These are phyloP conservation scores for Mikania micrantha DNA, from an alignment of 129 eudicot genomes.

Conservation along the genomic window DNA sequence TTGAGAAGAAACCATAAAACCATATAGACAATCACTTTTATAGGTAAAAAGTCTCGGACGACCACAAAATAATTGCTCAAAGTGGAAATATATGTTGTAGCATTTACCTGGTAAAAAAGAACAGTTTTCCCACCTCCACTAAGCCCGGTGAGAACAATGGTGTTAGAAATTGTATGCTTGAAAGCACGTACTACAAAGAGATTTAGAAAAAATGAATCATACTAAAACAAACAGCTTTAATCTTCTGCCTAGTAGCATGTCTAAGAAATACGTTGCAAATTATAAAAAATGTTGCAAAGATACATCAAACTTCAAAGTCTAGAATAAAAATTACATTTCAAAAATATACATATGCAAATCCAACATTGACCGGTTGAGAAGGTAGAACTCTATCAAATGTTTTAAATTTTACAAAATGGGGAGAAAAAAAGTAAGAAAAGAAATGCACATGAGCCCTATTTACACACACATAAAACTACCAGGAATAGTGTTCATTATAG, in stretches of 20 bases:
- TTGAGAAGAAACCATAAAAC: neutral
- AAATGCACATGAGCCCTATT: neutral
- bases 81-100: neutral
- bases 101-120: constrained; percentile 78
- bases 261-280: no score
- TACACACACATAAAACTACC: neutral
- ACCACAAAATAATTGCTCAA: neutral
- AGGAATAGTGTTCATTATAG: neutral
- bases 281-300: neutral
- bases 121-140: constrained; percentile 92
- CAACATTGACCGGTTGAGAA: no score
- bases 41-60: neutral
- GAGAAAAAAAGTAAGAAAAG: neutral
- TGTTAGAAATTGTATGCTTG: constrained; percentile 56
- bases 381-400: no score
- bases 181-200: constrained; percentile 60
- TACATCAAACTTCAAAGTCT: neutral
- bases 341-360: neutral
- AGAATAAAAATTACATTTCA: neutral
- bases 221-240: neutral
- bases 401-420: no score
- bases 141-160: constrained; percentile 78
- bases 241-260: neutral
- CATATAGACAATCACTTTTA: neutral
- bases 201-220: neutral